Evolutionary conservation across 768 basidiomycete genomes (phyloP).

Genomic region (Panaeolus cyanescens): DNA sequence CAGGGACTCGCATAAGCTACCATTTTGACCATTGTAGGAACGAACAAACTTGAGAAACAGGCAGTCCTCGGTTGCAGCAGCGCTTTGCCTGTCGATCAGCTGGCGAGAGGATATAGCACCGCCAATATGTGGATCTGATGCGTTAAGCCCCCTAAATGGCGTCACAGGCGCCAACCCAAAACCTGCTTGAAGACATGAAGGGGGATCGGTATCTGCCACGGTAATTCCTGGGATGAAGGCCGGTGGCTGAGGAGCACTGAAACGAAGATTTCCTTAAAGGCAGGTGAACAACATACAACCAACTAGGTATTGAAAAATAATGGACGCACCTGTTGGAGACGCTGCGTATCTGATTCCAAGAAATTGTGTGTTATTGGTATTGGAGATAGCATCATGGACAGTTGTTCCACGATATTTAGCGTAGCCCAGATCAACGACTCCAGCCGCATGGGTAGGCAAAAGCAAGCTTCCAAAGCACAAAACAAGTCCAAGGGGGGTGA

Average conservation of each 20-base stretch:
- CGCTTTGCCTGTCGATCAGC: background rate
- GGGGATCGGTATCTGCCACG: conserved; percentile 31
- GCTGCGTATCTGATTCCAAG: conserved; percentile 52
- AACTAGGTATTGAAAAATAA: background rate
- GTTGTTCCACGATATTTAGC: conserved; percentile 41
- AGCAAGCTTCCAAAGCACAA: background rate
- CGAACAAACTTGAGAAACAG: conserved; percentile 36
- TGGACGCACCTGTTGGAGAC: conserved; percentile 40
- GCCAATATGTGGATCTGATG: background rate
- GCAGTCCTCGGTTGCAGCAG: conserved; percentile 37
- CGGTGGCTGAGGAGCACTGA: conserved; percentile 33
- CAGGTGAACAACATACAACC: background rate
- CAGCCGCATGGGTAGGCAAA: conserved; percentile 7
- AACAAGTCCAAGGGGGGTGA: background rate
- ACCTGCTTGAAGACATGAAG: conserved; percentile 29
- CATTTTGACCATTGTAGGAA: no score
- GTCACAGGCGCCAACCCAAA: conserved; percentile 30
- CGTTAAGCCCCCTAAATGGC: conserved; percentile 25
- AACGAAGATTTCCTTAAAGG: conserved; percentile 31
- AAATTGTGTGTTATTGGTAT: conserved; percentile 36
- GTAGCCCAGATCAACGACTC: conserved; percentile 45
- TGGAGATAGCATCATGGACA: conserved; percentile 18
- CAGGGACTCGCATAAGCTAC: background rate
- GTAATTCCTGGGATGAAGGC: conserved; percentile 26
- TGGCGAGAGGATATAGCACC: conserved; percentile 1